Percentiles rank a stretch among this genome's conserved stretches.
phyloP scores from a whole-genome alignment of 108 stramenopile genomes.

The Stephanodiscus triporus region DNA sequence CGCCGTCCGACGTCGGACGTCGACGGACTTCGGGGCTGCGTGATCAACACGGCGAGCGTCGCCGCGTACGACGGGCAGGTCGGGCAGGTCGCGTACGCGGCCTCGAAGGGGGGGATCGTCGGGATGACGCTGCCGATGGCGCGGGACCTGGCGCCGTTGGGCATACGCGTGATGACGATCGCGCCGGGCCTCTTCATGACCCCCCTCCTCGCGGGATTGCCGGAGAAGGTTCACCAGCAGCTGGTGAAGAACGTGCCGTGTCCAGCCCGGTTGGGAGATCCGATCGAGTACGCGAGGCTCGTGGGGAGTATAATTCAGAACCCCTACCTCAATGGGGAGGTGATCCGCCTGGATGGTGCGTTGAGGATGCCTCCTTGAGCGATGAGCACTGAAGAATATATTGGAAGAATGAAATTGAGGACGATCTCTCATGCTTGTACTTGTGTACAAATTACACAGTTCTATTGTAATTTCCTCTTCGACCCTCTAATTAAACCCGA shows the following conservation, averaged over 20 bases:
- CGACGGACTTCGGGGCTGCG: slow-evolving; percentile 79
- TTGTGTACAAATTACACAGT: too few relatives aligned
- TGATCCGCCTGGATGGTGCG: slow-evolving; percentile 93
- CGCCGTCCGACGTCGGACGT: slow-evolving; percentile 51
- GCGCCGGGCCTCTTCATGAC: slow-evolving; percentile 94
- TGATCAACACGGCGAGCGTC: slow-evolving; percentile 94
- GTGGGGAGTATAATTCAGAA: slow-evolving; percentile 82
- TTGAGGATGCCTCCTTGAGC: slow-evolving; percentile 90
- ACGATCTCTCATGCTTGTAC: too few relatives aligned
- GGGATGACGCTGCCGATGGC: slow-evolving; percentile 92
- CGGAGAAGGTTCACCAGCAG: slow-evolving; percentile 76
- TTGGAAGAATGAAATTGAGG: too few relatives aligned
- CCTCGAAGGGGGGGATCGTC: slow-evolving; percentile 92
- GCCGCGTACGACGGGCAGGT: slow-evolving; percentile 96
- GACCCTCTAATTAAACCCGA: slow-evolving; percentile 24
- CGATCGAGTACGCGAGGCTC: slow-evolving; percentile 81
- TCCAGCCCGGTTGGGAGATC: slow-evolving; percentile 85
- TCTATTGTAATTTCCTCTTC: slow-evolving; percentile 6
- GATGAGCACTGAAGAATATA: neutral
- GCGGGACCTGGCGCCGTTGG: slow-evolving; percentile 81
- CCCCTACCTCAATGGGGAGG: slow-evolving; percentile 90
- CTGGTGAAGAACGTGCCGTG: slow-evolving; percentile 87
- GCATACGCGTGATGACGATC: slow-evolving; percentile 91
- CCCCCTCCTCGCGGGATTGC: slow-evolving; percentile 89
- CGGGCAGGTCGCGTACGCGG: slow-evolving; percentile 92